Evolutionary conservation across 768 basidiomycete species (phyloP).

Genomic region (Paxillus ammoniavirescens): DNA sequence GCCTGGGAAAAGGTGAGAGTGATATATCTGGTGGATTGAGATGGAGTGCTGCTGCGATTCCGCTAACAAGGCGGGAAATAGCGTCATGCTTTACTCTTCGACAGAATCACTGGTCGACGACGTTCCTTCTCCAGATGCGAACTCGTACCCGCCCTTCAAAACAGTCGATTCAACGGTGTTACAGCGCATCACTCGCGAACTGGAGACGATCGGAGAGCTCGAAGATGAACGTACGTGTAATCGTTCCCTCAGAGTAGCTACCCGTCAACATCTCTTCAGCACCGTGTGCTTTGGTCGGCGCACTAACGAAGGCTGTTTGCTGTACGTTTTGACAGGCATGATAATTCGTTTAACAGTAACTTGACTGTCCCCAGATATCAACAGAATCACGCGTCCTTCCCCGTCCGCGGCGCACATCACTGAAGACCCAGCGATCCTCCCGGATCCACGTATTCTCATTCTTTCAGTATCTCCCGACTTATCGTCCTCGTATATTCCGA

Average conservation of each 20-base stretch:
- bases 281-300: conserved; percentile 78
- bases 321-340: conserved; percentile 45
- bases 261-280: conserved; percentile 31
- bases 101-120: conserved; percentile 42
- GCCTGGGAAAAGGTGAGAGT: conserved; percentile 73
- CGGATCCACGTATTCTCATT: conserved; percentile 64
- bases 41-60: not conserved
- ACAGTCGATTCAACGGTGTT: conserved; percentile 69
- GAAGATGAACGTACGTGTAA: conserved; percentile 43
- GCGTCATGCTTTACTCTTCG: conserved; percentile 77
- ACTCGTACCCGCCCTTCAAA: conserved; percentile 84
- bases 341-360: conserved; percentile 19
- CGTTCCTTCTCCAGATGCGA: conserved; percentile 55
- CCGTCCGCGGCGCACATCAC: conserved; percentile 26
- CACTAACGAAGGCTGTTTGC: conserved; percentile 89
- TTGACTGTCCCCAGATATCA: conserved; percentile 56
- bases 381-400: conserved; percentile 45
- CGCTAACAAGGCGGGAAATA: conserved; percentile 28
- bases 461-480: conserved; percentile 91
- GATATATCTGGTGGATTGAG: not conserved
- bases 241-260: not conserved
- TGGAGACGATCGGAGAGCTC: conserved; percentile 49
- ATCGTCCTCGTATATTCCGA: conserved; percentile 89
- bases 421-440: conserved; percentile 32
- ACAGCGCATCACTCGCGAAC: conserved; percentile 56